Evolutionary conservation across 352 stramenopile genomes (phyloP).

Genomic region (Phytophthora colocasiae): DNA sequence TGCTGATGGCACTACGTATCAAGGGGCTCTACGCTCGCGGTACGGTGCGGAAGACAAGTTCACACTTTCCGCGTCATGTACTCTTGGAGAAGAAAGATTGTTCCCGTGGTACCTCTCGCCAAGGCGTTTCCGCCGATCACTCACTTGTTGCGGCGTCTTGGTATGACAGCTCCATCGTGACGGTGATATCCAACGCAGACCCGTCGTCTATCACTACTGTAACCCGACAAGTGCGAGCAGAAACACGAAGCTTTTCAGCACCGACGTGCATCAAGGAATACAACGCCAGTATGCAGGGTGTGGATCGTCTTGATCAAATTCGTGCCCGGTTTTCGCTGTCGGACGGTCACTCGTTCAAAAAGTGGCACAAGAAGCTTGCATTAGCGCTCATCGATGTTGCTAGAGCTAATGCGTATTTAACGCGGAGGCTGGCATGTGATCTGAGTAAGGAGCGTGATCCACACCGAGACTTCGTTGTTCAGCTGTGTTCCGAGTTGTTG

Average conservation of each 20-base stretch:
- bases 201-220: constrained; percentile 6
- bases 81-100: not conserved
- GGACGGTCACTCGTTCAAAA: constrained; percentile 40
- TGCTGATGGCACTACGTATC: no score
- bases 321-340: constrained; percentile 31
- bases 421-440: constrained; percentile 1
- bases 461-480: constrained; percentile 4
- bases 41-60: no score
- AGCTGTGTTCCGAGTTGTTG: not conserved
- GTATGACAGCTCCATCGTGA: constrained; percentile 35
- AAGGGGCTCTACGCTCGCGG: no score
- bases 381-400: constrained; percentile 32
- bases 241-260: no score
- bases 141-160: constrained; percentile 31
- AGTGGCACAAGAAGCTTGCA: constrained; percentile 39
- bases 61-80: no score
- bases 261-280: no score
- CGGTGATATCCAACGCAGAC: constrained; percentile 35
- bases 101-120: constrained; percentile 5
- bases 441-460: not conserved
- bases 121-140: constrained; percentile 19
- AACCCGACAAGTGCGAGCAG: no score
- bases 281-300: no score
- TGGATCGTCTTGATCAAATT: constrained; percentile 23
- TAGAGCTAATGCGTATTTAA: constrained; percentile 31